Base-by-base conservation (phyloP, 2,329 filamentous ascomycete genomes). In the Coleophoma cylindrospora region DNA sequence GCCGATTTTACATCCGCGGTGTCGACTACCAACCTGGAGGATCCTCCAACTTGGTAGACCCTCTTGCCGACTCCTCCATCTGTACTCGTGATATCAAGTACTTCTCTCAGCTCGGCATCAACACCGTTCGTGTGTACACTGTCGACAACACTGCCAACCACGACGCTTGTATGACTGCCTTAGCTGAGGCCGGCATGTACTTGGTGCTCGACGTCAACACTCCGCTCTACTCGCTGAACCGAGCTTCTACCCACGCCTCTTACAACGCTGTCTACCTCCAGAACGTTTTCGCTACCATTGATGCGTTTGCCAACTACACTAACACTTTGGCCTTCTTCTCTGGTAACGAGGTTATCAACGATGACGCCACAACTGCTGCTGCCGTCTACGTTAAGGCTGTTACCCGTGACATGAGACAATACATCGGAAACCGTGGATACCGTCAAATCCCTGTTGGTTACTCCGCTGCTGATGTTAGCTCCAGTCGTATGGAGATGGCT, bases 231-330 rank as follows among this genome's bases (percentile, higher is more conserved):
- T 84, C 83, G 3, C 67, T 87, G 67, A 84, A 84, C 70, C 77
- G 84, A 51, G 75, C 68, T 48, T 67, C 77, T 15, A 82, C 83
- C 45, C 69, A 70, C 51, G 57, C 64, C 10, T 86, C 83, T 3
- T 87, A 87, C 76, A 87, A 86, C 66, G 75, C 76, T 54, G 77
- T 77, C 52, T 87, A 87, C 66, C 74, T 87, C 15, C 83, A 86
- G 70, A 83, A 76, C 68, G 68, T 86, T 64, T 87, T 87, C 67
- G 80, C 82, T 22, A 86, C 82, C 40, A 76, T 87, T 54, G 83
- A 87, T 65, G 76, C 73, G 57, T 86, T 87, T 64, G 71, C 74
- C 53, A 75, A 77, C 56, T 87, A 86, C 68, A 68, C 71, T 67
- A 87, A 87, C 72, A 84, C 81, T 6, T 70, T 87, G 50, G 77